A percentile compares a stretch with the other conserved stretches of the same genome.
These are phyloP conservation scores for Fraxinus ornus DNA, from an alignment of 305 asterid species.

Conservation along the genomic window DNA sequence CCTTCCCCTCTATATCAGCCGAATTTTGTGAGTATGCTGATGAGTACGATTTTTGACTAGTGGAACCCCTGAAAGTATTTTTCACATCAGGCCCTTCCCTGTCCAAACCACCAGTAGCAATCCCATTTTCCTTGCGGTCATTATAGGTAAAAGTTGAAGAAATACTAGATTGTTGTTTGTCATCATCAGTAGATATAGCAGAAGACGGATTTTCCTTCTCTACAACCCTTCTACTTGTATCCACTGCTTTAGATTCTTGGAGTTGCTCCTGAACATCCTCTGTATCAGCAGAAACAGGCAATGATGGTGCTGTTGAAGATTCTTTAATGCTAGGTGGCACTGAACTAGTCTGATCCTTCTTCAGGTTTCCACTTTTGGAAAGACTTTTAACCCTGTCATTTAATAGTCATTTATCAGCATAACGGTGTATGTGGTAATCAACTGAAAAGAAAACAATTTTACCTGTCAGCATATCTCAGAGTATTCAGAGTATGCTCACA, in stretches of 20 bases:
- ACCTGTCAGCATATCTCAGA: conserved; percentile 99
- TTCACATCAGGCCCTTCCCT: conserved; percentile 46
- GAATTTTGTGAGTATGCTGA: conserved; percentile 48
- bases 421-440: background rate
- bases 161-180: conserved; percentile 47
- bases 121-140: conserved; percentile 55
- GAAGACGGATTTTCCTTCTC: conserved; percentile 51
- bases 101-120: conserved; percentile 41
- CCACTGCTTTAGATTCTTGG: conserved; percentile 58
- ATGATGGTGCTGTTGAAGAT: conserved; percentile 49
- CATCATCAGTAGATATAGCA: conserved; percentile 46
- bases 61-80: conserved; percentile 40
- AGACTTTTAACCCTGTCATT: conserved; percentile 93
- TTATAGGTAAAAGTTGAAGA: conserved; percentile 44
- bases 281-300: conserved; percentile 47
- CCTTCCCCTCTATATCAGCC: conserved; percentile 65
- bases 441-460: conserved; percentile 15
- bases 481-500: conserved; percentile 98
- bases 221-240: conserved; percentile 45
- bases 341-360: conserved; percentile 66
- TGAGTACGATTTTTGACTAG: conserved; percentile 50
- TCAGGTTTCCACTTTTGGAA: conserved; percentile 79
- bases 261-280: conserved; percentile 55
- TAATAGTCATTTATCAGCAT: conserved; percentile 22
- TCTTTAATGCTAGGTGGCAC: conserved; percentile 60